These are phyloP conservation scores for Apiospora rasikravindrae DNA, from an alignment of 2,329 filamentous ascomycete genomes.

Conservation along the genomic window DNA sequence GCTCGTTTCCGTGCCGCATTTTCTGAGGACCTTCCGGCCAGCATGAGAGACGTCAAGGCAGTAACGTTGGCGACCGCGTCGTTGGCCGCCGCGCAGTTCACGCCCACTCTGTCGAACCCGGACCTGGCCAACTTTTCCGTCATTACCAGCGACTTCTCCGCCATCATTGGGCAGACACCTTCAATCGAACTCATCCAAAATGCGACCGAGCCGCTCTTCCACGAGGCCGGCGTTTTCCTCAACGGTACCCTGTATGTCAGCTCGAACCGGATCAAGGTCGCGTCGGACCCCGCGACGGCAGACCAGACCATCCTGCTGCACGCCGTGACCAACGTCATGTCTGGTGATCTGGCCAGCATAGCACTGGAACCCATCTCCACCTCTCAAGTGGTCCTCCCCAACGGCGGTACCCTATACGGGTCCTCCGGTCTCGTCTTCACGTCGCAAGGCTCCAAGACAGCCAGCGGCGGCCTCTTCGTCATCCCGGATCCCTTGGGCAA, in stretches of 20 bases:
- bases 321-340: constrained; percentile 22
- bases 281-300: constrained; percentile 22
- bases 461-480: constrained; percentile 20
- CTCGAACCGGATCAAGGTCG: constrained; percentile 26
- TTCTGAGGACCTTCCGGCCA: background rate
- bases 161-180: constrained; percentile 21
- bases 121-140: constrained; percentile 25
- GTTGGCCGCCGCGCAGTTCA: background rate
- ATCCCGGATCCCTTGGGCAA: constrained; percentile 24
- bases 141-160: constrained; percentile 21
- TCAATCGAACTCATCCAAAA: constrained; percentile 25
- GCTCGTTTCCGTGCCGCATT: background rate
- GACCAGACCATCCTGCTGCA: constrained; percentile 24
- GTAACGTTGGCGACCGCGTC: background rate
- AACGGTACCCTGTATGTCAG: constrained; percentile 23
- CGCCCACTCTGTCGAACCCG: constrained; percentile 17
- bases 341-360: constrained; percentile 18
- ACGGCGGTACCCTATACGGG: constrained; percentile 20
- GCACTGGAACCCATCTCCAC: constrained; percentile 18
- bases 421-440: constrained; percentile 22
- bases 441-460: constrained; percentile 25
- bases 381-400: constrained; percentile 21
- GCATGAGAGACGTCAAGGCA: background rate
- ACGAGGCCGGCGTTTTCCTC: constrained; percentile 23
- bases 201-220: constrained; percentile 25